Percentiles rank a stretch among this genome's conserved stretches.
Evolutionary conservation across 2,329 filamentous ascomycete species (phyloP).

Genomic region (Diaporthe velutina): DNA sequence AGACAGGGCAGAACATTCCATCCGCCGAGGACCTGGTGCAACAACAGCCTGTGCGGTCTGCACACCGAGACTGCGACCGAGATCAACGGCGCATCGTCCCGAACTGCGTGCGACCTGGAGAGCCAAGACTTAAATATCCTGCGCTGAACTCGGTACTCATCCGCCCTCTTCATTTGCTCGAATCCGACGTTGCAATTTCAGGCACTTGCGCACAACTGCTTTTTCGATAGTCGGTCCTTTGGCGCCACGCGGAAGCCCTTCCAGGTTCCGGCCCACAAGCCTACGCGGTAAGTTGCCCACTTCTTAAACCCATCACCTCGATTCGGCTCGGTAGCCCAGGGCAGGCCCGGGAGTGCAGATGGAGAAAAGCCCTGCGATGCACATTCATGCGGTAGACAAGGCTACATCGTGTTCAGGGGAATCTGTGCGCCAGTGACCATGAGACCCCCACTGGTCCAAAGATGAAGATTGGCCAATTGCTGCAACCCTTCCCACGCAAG

Average conservation of each 20-base stretch:
- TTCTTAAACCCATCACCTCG: slow-evolving; percentile 1
- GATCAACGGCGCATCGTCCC: not conserved
- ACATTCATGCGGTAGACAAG: slow-evolving; percentile 13
- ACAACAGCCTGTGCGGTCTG: slow-evolving; percentile 1
- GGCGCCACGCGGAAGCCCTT: slow-evolving; percentile 23
- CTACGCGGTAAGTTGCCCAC: slow-evolving; percentile 20
- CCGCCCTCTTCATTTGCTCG: slow-evolving; percentile 25
- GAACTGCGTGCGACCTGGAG: slow-evolving; percentile 6
- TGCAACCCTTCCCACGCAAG: slow-evolving; percentile 23
- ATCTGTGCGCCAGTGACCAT: slow-evolving; percentile 1
- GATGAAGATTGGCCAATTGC: slow-evolving; percentile 27
- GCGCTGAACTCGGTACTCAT: slow-evolving; percentile 11
- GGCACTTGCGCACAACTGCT: slow-evolving; percentile 13
- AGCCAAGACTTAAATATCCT: slow-evolving; percentile 7
- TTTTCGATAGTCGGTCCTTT: slow-evolving; percentile 30
- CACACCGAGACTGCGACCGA: slow-evolving; percentile 11
- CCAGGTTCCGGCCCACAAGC: slow-evolving; percentile 10
- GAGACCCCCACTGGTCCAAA: slow-evolving; percentile 21
- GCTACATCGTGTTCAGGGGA: slow-evolving; percentile 11
- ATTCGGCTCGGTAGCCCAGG: not conserved
- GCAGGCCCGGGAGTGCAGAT: slow-evolving; percentile 11
- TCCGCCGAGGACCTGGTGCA: not conserved
- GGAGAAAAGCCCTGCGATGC: not conserved
- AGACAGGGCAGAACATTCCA: not conserved
- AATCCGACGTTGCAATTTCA: slow-evolving; percentile 31